Evolutionary conservation across 495 filamentous ascomycete species (phyloP).

Genomic region (Daldinia bambusicola): DNA sequence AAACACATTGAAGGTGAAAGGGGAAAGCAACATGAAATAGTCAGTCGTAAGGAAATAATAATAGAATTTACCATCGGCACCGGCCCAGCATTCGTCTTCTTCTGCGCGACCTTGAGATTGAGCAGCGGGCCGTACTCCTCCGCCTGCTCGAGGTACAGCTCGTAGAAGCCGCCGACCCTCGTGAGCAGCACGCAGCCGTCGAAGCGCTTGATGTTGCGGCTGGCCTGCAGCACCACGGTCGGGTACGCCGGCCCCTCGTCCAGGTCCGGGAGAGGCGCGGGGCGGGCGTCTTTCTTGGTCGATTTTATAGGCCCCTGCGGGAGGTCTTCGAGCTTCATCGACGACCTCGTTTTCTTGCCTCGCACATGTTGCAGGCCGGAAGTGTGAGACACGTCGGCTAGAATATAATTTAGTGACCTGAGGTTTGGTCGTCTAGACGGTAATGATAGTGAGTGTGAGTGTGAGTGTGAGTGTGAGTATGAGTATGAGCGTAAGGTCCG

Average conservation of each 20-base stretch:
- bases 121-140: slow-evolving; percentile 86
- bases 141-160: slow-evolving; percentile 95
- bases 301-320: slow-evolving; percentile 63
- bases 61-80: slow-evolving; percentile 75
- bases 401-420: no score
- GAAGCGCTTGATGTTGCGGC: slow-evolving; percentile 89
- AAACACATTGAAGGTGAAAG: slow-evolving; percentile 22
- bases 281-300: not conserved
- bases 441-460: no score
- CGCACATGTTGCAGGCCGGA: slow-evolving; percentile 23
- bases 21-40: no score
- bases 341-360: slow-evolving; percentile 59
- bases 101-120: slow-evolving; percentile 86
- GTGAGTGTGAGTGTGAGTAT: no score
- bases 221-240: slow-evolving; percentile 87
- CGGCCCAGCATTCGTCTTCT: slow-evolving; percentile 75
- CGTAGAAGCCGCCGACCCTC: slow-evolving; percentile 93
- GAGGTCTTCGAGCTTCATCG: slow-evolving; percentile 69
- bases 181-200: slow-evolving; percentile 89
- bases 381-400: not conserved
- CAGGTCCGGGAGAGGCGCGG: not conserved
- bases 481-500: slow-evolving; percentile 13
- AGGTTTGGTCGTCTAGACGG: not conserved
- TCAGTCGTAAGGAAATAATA: not conserved
- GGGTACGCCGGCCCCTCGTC: slow-evolving; percentile 74